Evolutionary conservation across 495 filamentous ascomycete genomes (phyloP).

Genomic region (Oleoguttula mirabilis): DNA sequence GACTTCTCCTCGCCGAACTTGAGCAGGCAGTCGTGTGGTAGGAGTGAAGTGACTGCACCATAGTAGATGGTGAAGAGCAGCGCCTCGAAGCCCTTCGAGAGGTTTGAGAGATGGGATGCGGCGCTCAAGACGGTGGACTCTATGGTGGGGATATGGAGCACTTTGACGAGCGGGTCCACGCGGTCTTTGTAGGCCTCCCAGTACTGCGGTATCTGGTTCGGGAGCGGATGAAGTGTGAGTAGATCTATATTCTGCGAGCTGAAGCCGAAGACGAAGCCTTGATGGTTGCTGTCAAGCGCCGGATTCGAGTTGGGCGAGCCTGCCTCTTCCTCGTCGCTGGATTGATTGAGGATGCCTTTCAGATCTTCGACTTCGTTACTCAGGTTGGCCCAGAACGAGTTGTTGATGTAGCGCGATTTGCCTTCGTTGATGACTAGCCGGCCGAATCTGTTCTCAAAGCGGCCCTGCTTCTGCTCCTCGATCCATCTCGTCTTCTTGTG

Average conservation of each 20-base stretch:
- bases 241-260: constrained; percentile 29
- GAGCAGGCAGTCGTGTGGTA: constrained; percentile 37
- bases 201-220: constrained; percentile 24
- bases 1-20: constrained; percentile 46
- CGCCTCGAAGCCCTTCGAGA: constrained; percentile 42
- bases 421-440: constrained; percentile 71
- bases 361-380: constrained; percentile 70
- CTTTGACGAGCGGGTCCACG: constrained; percentile 59
- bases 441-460: constrained; percentile 46
- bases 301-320: constrained; percentile 43
- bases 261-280: constrained; percentile 49
- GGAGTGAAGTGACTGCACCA: constrained; percentile 57
- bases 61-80: constrained; percentile 73
- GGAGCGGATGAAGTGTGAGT: constrained; percentile 28
- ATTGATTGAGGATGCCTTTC: constrained; percentile 57
- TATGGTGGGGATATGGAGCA: constrained; percentile 40
- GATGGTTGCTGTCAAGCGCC: constrained; percentile 35
- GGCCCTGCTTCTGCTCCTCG: constrained; percentile 19
- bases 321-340: constrained; percentile 56
- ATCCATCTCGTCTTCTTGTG: constrained; percentile 23
- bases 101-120: constrained; percentile 21
- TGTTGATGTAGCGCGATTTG: constrained; percentile 74
- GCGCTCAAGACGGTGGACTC: constrained; percentile 27
- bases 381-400: constrained; percentile 78
- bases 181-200: constrained; percentile 37